Base-by-base conservation (phyloP, 345 rosid species). In the Populus alba region DNA sequence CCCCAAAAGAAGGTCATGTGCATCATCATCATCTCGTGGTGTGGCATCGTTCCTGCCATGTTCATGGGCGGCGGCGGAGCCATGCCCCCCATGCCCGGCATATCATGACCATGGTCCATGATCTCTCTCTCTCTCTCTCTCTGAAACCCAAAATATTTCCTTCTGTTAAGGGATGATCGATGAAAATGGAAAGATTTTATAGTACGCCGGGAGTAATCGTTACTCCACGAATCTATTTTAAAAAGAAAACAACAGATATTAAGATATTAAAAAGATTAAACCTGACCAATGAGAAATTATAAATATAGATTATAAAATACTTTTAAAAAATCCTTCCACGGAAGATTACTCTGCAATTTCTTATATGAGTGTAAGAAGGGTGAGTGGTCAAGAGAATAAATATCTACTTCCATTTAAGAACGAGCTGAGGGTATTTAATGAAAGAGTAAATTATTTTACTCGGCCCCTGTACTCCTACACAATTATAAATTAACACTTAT, bases 1-100 rank as follows among this genome's bases (percentile, higher is more conserved):
- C 89, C 88, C 85, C 89, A 87, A 72, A 70, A 86, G 81, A 87
- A 89, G 31, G 87, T 72, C 90, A 83, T 81, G 81, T 86, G 90
- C 82, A 76, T 83, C 84, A 66, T 74, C 77, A 39, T 75, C 82
- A 35, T 78, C 66, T 61, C 53, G 43, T 39, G 75, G 47, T 18
- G 71, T n/a, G 8, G 53, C 39, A 55, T 41, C 80, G 7, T 59
- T 12, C 22, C 18, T 1, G 45, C 29, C 8, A 17, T 51, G 57
- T 20, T 71, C 66, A 25, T 70, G 51, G 71, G 71, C 13, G 71
- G 16, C 27, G 71, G 71, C 1, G 71, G 41, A 66, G 8, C 71
- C 71, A 68, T 68, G 47, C 12, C 70, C 70, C 4, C 47, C 71
- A 38, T 37, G 59, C 59, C 59, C 12, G 67, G 67, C 71, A 68